Percentiles rank a stretch among this genome's conserved stretches.
phyloP scores from a whole-genome alignment of 306 rosid species.

The Medicago truncatula region DNA sequence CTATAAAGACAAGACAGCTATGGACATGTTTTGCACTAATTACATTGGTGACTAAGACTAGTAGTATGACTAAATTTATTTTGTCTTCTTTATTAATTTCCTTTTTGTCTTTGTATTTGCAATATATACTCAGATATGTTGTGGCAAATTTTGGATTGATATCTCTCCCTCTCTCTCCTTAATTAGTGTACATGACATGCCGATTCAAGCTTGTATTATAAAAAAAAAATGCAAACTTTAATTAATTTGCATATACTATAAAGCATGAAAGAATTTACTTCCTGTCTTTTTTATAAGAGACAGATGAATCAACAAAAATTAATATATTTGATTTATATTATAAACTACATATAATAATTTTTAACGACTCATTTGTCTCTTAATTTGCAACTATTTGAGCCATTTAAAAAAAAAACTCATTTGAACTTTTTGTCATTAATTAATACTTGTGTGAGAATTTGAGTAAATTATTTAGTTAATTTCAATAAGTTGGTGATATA shows the following conservation, averaged over 20 bases:
- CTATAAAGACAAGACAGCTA: conserved; percentile 22
- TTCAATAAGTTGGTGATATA: not conserved
- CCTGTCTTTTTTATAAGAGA: no score
- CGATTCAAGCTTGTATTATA: not conserved
- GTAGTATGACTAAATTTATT: not conserved
- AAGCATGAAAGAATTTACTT: not conserved
- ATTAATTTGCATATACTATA: not conserved
- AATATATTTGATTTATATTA: no score
- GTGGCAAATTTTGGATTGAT: not conserved
- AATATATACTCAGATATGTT: not conserved
- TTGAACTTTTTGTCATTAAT: not conserved
- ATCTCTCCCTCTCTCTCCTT: no score
- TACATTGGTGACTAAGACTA: conserved; percentile 38
- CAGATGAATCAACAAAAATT: no score
- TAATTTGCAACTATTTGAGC: not conserved
- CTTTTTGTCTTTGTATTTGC: conserved; percentile 36
- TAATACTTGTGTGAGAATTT: not conserved
- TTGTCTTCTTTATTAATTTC: conserved; percentile 2
- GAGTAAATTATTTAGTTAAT: not conserved
- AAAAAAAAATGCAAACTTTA: not conserved
- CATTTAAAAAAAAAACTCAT: no score
- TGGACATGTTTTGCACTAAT: conserved; percentile 37
- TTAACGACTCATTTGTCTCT: no score
- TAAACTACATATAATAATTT: no score
- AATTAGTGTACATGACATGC: no score